Conservation (phyloP, 768 basidiomycete genomes). For the Pleurotus djamor region DNA sequence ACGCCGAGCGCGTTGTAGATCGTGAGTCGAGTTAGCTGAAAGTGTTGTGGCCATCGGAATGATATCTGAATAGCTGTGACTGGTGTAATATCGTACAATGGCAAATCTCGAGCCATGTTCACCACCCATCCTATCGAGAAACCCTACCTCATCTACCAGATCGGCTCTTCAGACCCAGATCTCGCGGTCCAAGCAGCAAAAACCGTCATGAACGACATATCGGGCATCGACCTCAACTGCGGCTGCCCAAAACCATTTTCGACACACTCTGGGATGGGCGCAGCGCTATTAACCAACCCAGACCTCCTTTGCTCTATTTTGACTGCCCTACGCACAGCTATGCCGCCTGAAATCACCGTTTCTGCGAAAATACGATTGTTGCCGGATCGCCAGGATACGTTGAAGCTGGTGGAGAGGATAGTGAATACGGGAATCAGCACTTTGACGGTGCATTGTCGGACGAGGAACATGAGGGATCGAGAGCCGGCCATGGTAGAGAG, state of each 20-base stretch:
- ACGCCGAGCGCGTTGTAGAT: constrained; percentile 80
- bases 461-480: constrained; percentile 83
- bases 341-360: constrained; percentile 82
- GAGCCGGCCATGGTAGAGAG: constrained; percentile 80
- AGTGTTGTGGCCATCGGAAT: neutral
- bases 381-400: constrained; percentile 82
- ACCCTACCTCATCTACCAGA: constrained; percentile 92
- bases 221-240: constrained; percentile 96
- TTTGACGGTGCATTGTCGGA: constrained; percentile 94
- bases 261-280: constrained; percentile 94
- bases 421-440: constrained; percentile 85
- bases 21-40: constrained; percentile 49
- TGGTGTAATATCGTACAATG: constrained; percentile 86
- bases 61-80: constrained; percentile 56
- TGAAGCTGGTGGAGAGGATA: constrained; percentile 87
- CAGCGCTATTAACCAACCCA: constrained; percentile 89
- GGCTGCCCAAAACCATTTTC: constrained; percentile 98
- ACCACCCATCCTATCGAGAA: constrained; percentile 94
- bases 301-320: constrained; percentile 91
- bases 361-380: constrained; percentile 92
- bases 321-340: constrained; percentile 65
- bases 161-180: constrained; percentile 87
- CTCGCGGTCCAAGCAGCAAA: constrained; percentile 92
- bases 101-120: constrained; percentile 84
- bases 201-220: constrained; percentile 82